Evolutionary conservation across 176 grass and related monocot genomes (phyloP), one percentile per base, ranked within the genome.

Genomic region (Rhipidocladum racemiflorum): DNA sequence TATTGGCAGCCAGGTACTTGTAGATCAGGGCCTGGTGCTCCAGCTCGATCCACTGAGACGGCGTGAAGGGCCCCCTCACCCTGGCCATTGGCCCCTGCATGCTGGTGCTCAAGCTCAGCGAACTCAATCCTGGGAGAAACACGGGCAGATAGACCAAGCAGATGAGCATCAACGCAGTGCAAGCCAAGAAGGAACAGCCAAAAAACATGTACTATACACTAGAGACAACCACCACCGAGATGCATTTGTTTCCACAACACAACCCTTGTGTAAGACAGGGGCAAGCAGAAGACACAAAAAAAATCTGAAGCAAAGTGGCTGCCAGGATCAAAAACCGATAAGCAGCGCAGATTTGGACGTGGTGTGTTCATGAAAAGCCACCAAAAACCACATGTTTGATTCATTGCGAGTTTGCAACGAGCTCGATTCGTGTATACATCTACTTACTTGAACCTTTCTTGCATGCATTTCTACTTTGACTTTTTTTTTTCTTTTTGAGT

Each of bases 21-120:
- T 93, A 98, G 64, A 98, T 92, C 88, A 98, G 88, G 38, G 92
- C 95, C 77, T 98, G 95, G 79, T 95, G 95, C 72, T 98, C 95
- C 81, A 98, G 78, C 84, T 98, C 95, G 75, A 93, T 89, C 95
- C 95, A 98, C 65, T 98, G 95, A 30, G 92, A 93, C 65, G 92
- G 90, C 17, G 95, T 98, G 88, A 98, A 98, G 40, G 95, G 95
- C 11, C 81, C 90, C 79, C 92, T 92, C 72, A 88, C 67, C 85
- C 95, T 79, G 86, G 88, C 87, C 81, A 94, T 87, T 49, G 86
- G 88, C 6, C 84, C 90, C 68, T 92, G 90, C 70, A 97, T 82
- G 77, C 85, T 88, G 82, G 70, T 79, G 84, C 81, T 89, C 84
- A 90, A 85, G 91, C 86, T 81, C 69, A 83, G 70, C 16, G 92